Conservation (phyloP, 108 stramenopile species). For the Halocafeteria seosinensis region DNA sequence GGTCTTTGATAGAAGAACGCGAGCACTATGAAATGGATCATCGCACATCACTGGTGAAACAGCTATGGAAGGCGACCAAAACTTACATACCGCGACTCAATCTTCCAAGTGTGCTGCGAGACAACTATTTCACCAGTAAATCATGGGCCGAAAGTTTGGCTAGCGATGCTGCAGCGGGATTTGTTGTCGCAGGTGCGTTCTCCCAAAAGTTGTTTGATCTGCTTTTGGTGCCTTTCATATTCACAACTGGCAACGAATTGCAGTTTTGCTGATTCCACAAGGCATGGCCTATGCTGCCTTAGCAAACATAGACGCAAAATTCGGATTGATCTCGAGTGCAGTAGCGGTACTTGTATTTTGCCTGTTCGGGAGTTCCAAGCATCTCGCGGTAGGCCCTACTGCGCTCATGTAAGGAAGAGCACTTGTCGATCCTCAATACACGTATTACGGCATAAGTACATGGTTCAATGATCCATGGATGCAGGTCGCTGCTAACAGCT, state of each 20-base stretch:
- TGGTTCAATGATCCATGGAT: no score
- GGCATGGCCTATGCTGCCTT: conserved; percentile 64
- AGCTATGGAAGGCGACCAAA: no score
- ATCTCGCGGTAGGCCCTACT: conserved; percentile 64
- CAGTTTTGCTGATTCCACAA: conserved; percentile 64
- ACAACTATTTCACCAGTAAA: no score
- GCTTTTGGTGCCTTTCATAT: not conserved
- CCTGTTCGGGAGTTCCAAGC: conserved; percentile 52
- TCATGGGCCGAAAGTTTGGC: no score
- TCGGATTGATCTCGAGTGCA: conserved; percentile 60
- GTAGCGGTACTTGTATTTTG: conserved; percentile 55
- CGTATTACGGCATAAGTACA: not conserved
- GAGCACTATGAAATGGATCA: no score
- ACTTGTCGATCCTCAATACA: conserved; percentile 29
- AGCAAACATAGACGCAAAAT: conserved; percentile 58
- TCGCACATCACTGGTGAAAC: no score
- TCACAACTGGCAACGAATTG: not conserved
- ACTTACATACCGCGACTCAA: no score
- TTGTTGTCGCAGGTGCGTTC: not conserved
- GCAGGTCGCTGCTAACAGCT: not conserved
- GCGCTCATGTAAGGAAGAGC: no score
- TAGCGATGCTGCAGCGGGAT: no score
- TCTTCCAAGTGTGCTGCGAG: no score
- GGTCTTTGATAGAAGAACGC: no score
- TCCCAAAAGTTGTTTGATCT: not conserved